phyloP scores from a whole-genome alignment of 306 rosid genomes.

The Abrus pulchellus region DNA sequence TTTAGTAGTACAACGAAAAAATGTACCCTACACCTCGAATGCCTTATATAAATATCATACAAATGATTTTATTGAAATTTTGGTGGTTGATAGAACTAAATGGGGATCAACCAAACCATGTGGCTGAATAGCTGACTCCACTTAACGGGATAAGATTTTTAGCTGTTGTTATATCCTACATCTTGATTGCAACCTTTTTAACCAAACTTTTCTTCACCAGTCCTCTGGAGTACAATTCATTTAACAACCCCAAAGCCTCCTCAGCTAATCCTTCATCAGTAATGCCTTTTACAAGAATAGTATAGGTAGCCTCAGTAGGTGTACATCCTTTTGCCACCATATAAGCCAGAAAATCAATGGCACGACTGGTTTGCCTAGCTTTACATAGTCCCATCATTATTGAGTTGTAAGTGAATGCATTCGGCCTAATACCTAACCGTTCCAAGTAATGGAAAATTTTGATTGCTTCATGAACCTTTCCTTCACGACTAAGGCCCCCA shows the following conservation, averaged over 20 bases:
- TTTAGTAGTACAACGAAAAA: background rate
- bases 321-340: slow-evolving; percentile 75
- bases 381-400: slow-evolving; percentile 81
- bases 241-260: slow-evolving; percentile 72
- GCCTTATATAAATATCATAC: background rate
- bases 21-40: background rate
- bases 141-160: background rate
- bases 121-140: background rate
- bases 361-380: slow-evolving; percentile 65
- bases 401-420: slow-evolving; percentile 70
- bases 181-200: slow-evolving; percentile 63
- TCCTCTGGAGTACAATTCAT: slow-evolving; percentile 68
- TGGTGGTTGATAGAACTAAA: background rate
- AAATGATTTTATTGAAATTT: background rate
- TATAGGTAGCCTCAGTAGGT: slow-evolving; percentile 79
- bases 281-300: slow-evolving; percentile 77
- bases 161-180: slow-evolving; percentile 37
- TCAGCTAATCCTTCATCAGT: slow-evolving; percentile 74
- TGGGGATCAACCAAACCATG: background rate
- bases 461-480: slow-evolving; percentile 73
- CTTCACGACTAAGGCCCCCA: slow-evolving; percentile 79
- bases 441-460: slow-evolving; percentile 66
- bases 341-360: slow-evolving; percentile 75
- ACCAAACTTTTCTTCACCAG: slow-evolving; percentile 79
- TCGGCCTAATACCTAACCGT: slow-evolving; percentile 68